A percentile compares a stretch with the other conserved stretches of the same genome.
phyloP scores from a whole-genome alignment of 108 stramenopile genomes.

The Nitzschia sp. region DNA sequence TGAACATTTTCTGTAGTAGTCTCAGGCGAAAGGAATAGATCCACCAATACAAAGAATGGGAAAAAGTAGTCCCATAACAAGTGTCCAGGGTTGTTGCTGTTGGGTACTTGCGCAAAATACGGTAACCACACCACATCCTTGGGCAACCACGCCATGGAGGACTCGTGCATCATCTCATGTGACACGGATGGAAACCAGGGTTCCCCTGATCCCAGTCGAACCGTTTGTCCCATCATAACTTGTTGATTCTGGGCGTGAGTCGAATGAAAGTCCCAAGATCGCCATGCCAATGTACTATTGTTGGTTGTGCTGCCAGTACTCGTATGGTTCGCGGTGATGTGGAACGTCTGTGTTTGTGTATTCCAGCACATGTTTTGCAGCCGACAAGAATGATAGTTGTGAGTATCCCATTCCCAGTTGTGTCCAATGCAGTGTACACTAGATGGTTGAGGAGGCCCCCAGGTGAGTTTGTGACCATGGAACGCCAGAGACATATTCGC shows the following conservation, averaged over 20 bases:
- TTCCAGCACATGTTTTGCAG: constrained; percentile 31
- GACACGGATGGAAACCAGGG: constrained; percentile 15
- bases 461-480: not conserved
- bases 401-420: constrained; percentile 22
- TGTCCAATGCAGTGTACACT: constrained; percentile 36
- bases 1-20: not conserved
- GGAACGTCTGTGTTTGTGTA: not conserved
- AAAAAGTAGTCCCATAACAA: constrained; percentile 32
- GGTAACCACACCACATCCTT: constrained; percentile 30
- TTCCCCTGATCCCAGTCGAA: constrained; percentile 9
- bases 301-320: too few relatives aligned
- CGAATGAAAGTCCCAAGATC: not conserved
- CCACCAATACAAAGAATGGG: constrained; percentile 36
- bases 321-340: not conserved
- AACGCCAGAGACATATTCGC: not conserved
- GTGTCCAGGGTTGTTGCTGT: constrained; percentile 46
- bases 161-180: not conserved
- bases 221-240: constrained; percentile 37
- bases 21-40: constrained; percentile 22
- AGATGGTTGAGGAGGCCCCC: constrained; percentile 1
- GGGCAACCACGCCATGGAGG: constrained; percentile 2
- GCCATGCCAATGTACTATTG: too few relatives aligned
- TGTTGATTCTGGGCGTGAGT: not conserved
- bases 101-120: constrained; percentile 16
- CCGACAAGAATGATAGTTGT: constrained; percentile 35